phyloP scores from a whole-genome alignment of 768 basidiomycete genomes.

The Suillus ampliporus region DNA sequence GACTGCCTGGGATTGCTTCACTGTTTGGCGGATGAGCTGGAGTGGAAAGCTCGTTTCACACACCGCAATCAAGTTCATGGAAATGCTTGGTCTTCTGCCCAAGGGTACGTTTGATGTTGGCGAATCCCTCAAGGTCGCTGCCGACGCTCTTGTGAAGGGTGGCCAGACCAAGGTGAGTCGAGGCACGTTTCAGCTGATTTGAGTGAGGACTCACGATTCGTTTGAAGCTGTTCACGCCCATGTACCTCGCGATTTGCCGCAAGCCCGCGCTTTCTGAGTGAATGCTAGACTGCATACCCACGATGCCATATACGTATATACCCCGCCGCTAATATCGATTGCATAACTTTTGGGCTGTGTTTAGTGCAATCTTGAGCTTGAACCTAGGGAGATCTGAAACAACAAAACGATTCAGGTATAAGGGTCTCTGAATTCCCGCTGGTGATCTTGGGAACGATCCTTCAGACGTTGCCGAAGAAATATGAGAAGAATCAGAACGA shows the following conservation, averaged over 20 bases:
- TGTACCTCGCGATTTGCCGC: conserved; percentile 75
- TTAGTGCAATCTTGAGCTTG: conserved; percentile 2
- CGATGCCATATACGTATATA: conserved; percentile 4
- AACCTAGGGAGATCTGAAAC: background rate
- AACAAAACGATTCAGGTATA: background rate
- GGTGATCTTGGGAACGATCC: conserved; percentile 24
- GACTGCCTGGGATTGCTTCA: conserved; percentile 89
- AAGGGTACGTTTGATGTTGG: conserved; percentile 93
- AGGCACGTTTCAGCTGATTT: background rate
- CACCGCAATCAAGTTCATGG: conserved; percentile 75
- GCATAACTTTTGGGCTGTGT: background rate
- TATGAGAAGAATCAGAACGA: background rate
- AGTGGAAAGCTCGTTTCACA: conserved; percentile 86
- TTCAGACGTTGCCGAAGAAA: conserved; percentile 23
- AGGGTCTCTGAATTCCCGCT: background rate
- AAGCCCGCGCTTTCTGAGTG: conserved; percentile 47
- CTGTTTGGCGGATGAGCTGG: conserved; percentile 89
- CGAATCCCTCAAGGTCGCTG: conserved; percentile 87
- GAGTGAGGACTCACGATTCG: conserved; percentile 7
- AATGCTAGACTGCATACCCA: conserved; percentile 4
- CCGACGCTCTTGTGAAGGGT: conserved; percentile 76
- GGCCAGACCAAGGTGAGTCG: conserved; percentile 80
- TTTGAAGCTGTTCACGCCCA: conserved; percentile 82
- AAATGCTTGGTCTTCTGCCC: conserved; percentile 80
- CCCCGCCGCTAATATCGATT: conserved; percentile 8